Percentiles rank a stretch among this genome's conserved stretches.
Evolutionary conservation across 2,329 filamentous ascomycete genomes (phyloP).

Genomic region (Rugonectria rugulosa): DNA sequence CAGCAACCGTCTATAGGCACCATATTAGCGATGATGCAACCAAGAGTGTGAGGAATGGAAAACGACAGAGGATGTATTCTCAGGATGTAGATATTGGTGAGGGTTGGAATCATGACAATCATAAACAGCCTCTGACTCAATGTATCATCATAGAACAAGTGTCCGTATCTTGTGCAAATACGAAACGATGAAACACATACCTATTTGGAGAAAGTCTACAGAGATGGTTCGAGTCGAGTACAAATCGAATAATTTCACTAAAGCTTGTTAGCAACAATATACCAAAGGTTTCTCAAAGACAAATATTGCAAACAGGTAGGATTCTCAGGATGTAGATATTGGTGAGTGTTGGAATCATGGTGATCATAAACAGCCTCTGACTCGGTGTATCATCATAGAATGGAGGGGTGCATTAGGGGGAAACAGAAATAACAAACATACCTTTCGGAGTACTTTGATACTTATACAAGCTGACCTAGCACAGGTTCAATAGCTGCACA

Average conservation of each 20-base stretch:
- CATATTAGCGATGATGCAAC: not conserved
- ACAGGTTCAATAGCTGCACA: conserved; percentile 36
- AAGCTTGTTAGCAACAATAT: conserved; percentile 8
- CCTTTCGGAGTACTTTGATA: conserved; percentile 23
- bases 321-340: conserved; percentile 33
- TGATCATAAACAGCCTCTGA: conserved; percentile 60
- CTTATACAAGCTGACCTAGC: conserved; percentile 28
- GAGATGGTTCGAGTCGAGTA: not conserved
- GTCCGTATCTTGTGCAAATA: conserved; percentile 1
- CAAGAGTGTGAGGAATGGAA: not conserved
- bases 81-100: conserved; percentile 40
- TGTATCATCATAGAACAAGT: conserved; percentile 49
- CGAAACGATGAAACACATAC: conserved; percentile 33
- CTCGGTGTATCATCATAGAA: conserved; percentile 50
- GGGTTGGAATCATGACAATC: conserved; percentile 50
- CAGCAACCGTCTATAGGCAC: not conserved
- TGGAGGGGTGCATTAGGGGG: not conserved
- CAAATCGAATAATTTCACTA: no score
- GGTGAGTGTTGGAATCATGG: conserved; percentile 49
- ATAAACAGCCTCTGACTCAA: conserved; percentile 58
- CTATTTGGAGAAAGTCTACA: no score
- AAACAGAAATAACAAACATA: conserved; percentile 29
- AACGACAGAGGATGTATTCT: not conserved
- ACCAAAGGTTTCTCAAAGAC: not conserved
- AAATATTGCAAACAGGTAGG: not conserved